Conservation (phyloP, 2,329 filamentous ascomycete genomes). For the Pestalotiopsis sp. region DNA sequence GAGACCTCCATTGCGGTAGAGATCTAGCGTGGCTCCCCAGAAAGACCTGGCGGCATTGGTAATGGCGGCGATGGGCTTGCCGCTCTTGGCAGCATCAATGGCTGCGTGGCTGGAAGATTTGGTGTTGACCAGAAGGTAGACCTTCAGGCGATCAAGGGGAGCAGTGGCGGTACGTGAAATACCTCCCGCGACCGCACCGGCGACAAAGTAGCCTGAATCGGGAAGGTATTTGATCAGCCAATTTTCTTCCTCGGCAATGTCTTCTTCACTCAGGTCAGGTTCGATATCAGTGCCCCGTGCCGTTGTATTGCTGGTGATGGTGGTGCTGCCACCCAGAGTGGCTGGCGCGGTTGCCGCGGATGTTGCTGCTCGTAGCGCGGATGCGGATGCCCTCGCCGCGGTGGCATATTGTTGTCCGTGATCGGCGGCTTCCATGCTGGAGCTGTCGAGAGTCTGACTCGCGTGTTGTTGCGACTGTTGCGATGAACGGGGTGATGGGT, state of each 20-base stretch:
- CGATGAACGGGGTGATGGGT: neutral
- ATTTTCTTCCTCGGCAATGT: conserved; percentile 41
- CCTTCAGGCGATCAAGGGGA: conserved; percentile 94
- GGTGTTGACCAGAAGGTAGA: conserved; percentile 94
- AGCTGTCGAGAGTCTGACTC: conserved; percentile 15
- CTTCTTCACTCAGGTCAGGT: conserved; percentile 36
- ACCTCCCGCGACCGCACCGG: conserved; percentile 91
- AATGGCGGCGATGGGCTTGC: conserved; percentile 65
- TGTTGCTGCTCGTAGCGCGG: conserved; percentile 20
- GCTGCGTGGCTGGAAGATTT: conserved; percentile 58
- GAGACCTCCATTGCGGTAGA: conserved; percentile 85
- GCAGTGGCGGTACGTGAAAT: conserved; percentile 95
- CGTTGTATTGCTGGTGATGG: conserved; percentile 10
- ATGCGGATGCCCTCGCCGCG: conserved; percentile 19
- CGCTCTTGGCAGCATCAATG: conserved; percentile 69
- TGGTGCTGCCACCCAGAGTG: conserved; percentile 10
- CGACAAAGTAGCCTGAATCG: conserved; percentile 96
- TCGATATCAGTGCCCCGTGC: conserved; percentile 29
- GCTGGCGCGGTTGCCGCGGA: conserved; percentile 22
- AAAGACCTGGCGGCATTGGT: conserved; percentile 72
- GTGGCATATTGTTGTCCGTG: conserved; percentile 18
- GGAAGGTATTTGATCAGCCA: conserved; percentile 72
- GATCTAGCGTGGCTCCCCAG: conserved; percentile 70
- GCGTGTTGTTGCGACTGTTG: conserved; percentile 16
- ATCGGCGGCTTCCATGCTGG: conserved; percentile 19